Percentiles rank a stretch among this genome's conserved stretches.
Conservation (phyloP, 345 rosid species). For the Eucalyptus dawsonii region DNA sequence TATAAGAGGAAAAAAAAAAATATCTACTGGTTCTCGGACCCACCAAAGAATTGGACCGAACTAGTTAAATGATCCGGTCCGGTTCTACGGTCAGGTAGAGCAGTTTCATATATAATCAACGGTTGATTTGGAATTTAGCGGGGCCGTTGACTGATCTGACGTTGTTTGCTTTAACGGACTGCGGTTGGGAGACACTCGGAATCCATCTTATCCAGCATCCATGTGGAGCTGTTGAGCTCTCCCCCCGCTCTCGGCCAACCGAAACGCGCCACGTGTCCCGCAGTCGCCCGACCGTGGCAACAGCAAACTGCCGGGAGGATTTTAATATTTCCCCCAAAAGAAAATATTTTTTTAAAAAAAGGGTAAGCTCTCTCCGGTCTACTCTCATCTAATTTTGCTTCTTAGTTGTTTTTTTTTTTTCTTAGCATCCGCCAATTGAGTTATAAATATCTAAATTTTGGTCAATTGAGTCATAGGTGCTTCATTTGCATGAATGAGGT, state of each 20-base stretch:
- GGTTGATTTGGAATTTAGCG: background rate
- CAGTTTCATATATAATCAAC: background rate
- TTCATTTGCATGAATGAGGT: background rate
- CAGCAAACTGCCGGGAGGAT: background rate
- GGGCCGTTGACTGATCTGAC: background rate
- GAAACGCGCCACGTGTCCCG: background rate
- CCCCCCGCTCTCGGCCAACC: background rate
- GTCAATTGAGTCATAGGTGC: background rate
- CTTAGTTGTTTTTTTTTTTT: background rate
- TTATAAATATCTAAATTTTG: background rate
- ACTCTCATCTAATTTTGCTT: background rate
- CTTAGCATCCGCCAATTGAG: background rate
- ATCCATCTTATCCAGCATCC: background rate
- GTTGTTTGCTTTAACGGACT: background rate
- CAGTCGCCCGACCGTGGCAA: background rate
- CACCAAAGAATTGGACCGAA: background rate
- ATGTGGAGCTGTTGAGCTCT: background rate
- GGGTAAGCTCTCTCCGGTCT: background rate
- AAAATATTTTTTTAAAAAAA: background rate
- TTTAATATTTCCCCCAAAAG: background rate
- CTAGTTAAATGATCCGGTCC: rapidly evolving
- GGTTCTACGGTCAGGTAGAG: background rate
- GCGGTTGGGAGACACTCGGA: background rate
- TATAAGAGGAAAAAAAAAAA: too few relatives aligned
- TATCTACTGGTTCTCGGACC: rapidly evolving